Evolutionary conservation across 2,329 filamentous ascomycete genomes (phyloP), one percentile per base, ranked within the genome.

Genomic region (Cercospora janseana): DNA sequence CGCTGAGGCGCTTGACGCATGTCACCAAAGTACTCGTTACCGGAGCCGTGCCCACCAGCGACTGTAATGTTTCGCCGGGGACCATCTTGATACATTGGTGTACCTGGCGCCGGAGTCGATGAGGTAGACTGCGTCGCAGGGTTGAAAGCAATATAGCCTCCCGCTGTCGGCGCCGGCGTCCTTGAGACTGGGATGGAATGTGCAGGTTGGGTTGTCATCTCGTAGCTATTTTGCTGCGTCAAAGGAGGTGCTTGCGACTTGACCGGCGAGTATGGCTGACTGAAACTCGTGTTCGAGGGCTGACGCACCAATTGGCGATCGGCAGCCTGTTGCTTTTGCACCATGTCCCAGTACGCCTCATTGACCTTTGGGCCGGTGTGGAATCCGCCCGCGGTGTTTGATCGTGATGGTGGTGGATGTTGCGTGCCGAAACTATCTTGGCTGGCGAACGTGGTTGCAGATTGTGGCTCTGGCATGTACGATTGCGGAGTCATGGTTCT

Each of bases 141-240:
- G 27, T 63, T 66, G 64, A 68, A 69, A 12, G 66, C 62, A 5
- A 63, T 54, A 46, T 67, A 68, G 27, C 57, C 56, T 26, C 57
- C 55, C 4, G 35, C 28, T 31, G 44, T 47, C 6, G 51, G 23
- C 15, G 55, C 49, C 15, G 50, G 52, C 7, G 55, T 47, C 23
- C 58, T 42, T 15, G 28, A 29, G 10, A 55, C 49, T 35, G 53
- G 45, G 12, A 52, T 27, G 35, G 42, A 34, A 40, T 51, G 49
- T n/a, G 58, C 31, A 13, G 59, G 52, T 28, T 61, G 51, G 40
- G 51, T 16, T 2, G 31, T 60, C 66, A 68, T 67, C 51, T 68
- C 66, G 48, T 66, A 67, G 57, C 61, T 63, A 20, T 66, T 51
- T 23, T 7, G 60, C n/a, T 40, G 21, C 8, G 15, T 38, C 26